Base-by-base conservation (phyloP, 495 filamentous ascomycete species). In the Daldinia loculata region DNA sequence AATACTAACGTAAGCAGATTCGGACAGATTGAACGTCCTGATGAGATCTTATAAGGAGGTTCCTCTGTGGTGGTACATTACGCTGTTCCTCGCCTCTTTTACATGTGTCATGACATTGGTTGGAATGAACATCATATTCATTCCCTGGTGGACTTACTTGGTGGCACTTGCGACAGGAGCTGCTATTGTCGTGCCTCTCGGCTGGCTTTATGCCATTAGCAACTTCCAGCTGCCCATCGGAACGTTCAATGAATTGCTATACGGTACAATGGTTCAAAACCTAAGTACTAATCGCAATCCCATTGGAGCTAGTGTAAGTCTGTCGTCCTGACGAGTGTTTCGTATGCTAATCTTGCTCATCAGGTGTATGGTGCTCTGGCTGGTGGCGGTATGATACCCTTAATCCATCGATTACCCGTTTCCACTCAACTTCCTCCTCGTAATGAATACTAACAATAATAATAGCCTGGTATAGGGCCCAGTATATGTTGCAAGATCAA, bases 91-190 rank as follows among this genome's bases (percentile, higher is more conserved):
- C 14, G 77, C 63, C 4, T 81, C 82, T 1, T 85, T 87, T 56
- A 50, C 83, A 26, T 82, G 81, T 6, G 77, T 87, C 27, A 78
- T 87, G 67, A 79, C 80, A 2, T 78, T 81, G 26, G 76, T 86
- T 3, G 82, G 77, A 0, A 78, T 77, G 12, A 80, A 82, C n/a
- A 75, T 84, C 24, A 77, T 88, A 24, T 89, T 83, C 67, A 87
- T 89, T 61, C 86, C 84, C 4, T 81, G 86, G 59, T 88, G 84
- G 85, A 85, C 86, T 4, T 81, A 84, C 27, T 83, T 89, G 36
- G 82, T 88, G 2, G 87, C 81, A 0, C 73, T 87, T 30, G 74
- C 74, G 2, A 86, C 82, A 22, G 83, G 84, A 2, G 85, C 82
- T 12, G 57, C 85, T 26, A 80, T 86, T 38, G 85, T 87, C 52